Evolutionary conservation across 1,139 yeast species (phyloP), one percentile per base, ranked within the genome.

Genomic region (Kodamaea sp.): DNA sequence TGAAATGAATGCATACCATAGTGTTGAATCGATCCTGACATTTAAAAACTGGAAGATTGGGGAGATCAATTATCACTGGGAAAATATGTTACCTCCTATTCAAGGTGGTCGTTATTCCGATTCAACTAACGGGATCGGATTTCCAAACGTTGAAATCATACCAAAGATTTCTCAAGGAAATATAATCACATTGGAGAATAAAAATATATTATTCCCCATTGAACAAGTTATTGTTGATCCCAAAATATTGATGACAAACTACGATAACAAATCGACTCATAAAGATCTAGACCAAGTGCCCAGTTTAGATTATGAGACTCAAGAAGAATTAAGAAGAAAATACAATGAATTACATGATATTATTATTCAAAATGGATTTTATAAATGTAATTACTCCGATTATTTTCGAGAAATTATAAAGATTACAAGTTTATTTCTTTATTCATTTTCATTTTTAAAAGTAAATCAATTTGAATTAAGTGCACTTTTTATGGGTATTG

Each of bases 1-100:
- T 56, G 96, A 88, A 58, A 87, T 88, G 86, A 75, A 80, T 39
- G 90, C 90, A 8, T 84, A 86, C 54, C 96, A 88, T 55, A 62
- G 79, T 26, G 75, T 70, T 11, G 83, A 78, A 36, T 75, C 95
- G 0, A 62, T 74, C 9, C 41, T 48, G 2, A 56, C 59, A 0
- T 82, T 86, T 58, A 55, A 55, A 8, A 69, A 62, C 32, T 89
- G 77, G 75, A 73, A 65, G 42, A 70, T 88, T 8, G 96, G 96
- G 2, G 54, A 53, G 24, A 76, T 87, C 6, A 78, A 79, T 41
- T 57, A 67, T 41, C 65, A 67, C 4, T 88, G 96, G 96, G 70
- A 70, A 39, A 84, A 86, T 57, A 63, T 87, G 55, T 57, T 84
- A 28, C 96, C 97, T 5, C 97, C 97, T 1, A 85, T 89, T 45